phyloP scores from a whole-genome alignment of 2,329 filamentous ascomycete genomes.

The Rosellinia necatrix region DNA sequence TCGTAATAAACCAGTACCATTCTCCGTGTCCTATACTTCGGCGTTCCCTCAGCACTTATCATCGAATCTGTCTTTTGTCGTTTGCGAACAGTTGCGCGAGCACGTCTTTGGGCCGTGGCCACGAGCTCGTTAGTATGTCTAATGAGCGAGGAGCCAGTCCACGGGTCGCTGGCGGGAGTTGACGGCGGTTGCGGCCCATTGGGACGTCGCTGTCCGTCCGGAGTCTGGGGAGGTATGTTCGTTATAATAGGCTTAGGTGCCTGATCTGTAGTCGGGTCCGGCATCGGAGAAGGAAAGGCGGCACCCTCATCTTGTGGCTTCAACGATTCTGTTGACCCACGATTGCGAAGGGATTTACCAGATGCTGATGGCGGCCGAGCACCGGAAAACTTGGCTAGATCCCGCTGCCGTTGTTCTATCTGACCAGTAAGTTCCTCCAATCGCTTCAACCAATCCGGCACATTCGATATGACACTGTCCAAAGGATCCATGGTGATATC shows the following conservation, averaged over 20 bases:
- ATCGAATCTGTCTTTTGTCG: conserved; percentile 58
- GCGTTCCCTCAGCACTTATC: conserved; percentile 51
- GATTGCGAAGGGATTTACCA: conserved; percentile 53
- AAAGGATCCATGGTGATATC: conserved; percentile 60
- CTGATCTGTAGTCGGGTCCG: conserved; percentile 23
- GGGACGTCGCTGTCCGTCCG: conserved; percentile 30
- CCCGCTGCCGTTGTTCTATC: conserved; percentile 64
- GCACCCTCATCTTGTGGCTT: conserved; percentile 53
- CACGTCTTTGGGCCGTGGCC: conserved; percentile 51
- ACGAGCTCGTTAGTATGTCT: conserved; percentile 52
- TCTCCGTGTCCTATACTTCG: conserved; percentile 69
- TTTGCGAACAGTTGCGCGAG: conserved; percentile 54
- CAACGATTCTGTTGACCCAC: conserved; percentile 59
- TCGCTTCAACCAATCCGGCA: conserved; percentile 63
- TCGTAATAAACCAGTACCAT: conserved; percentile 94
- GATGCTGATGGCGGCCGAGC: conserved; percentile 41
- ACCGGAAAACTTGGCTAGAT: conserved; percentile 56
- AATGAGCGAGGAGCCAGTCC: conserved; percentile 44
- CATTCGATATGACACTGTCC: conserved; percentile 56
- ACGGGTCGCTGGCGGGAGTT: conserved; percentile 43
- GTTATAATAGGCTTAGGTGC: conserved; percentile 14
- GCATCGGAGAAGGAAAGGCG: conserved; percentile 26
- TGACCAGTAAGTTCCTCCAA: conserved; percentile 65
- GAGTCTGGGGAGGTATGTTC: conserved; percentile 21
- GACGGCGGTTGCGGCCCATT: conserved; percentile 34